Conservation (phyloP, 495 filamentous ascomycete genomes). For the Parathielavia hyrcaniae region DNA sequence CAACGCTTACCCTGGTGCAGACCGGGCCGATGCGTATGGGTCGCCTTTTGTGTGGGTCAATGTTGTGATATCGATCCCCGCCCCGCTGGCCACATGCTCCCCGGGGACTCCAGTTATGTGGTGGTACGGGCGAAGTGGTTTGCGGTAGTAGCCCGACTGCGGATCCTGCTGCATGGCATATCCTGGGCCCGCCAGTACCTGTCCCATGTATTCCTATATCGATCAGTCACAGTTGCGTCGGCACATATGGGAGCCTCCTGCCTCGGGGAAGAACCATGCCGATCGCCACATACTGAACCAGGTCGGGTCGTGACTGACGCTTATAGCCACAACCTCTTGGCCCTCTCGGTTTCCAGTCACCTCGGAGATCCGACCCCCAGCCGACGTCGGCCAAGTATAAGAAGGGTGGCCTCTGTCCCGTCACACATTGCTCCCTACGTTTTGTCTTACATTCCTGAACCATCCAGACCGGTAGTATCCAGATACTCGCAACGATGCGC, state of each 20-base stretch:
- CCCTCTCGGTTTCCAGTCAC: background rate
- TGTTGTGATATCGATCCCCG: background rate
- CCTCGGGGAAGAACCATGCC: background rate
- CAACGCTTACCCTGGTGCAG: background rate
- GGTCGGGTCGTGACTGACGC: background rate
- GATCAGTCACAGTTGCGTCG: background rate
- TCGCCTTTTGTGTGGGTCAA: background rate
- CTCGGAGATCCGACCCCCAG: background rate
- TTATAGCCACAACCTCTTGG: background rate
- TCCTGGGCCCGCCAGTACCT: background rate
- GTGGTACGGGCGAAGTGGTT: background rate
- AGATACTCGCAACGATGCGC: constrained; percentile 16
- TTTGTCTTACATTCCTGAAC: background rate
- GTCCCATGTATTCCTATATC: no score
- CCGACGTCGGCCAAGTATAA: background rate
- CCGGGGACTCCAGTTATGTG: background rate
- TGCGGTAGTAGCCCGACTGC: background rate
- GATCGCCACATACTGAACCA: background rate
- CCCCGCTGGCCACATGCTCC: background rate
- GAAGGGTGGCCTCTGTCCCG: background rate
- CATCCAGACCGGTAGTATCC: background rate
- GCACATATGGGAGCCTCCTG: background rate
- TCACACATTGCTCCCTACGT: background rate
- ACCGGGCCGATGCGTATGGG: background rate
- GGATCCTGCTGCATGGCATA: background rate